These are phyloP conservation scores for Colletotrichum falcatum DNA, from an alignment of 2,329 filamentous ascomycete genomes.

Conservation along the genomic window DNA sequence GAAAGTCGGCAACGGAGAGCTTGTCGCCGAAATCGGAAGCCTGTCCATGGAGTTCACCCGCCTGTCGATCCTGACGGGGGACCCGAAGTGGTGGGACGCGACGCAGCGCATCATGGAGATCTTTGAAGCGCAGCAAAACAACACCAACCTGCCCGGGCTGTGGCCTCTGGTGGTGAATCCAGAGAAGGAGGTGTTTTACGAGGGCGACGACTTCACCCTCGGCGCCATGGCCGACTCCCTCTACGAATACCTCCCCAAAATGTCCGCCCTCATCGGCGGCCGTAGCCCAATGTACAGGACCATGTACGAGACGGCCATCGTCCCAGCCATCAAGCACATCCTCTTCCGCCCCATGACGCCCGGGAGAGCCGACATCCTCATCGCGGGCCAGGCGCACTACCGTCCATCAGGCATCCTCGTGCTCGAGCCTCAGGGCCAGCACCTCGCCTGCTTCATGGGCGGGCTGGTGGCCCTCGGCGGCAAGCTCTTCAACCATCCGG, in stretches of 20 bases:
- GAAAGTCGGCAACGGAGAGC: conserved; percentile 41
- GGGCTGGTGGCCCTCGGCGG: conserved; percentile 78
- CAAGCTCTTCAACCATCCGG: conserved; percentile 65
- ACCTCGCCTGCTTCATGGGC: conserved; percentile 77
- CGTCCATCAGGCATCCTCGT: conserved; percentile 48
- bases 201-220: conserved; percentile 60
- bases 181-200: conserved; percentile 59
- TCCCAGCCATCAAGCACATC: conserved; percentile 70
- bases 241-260: conserved; percentile 72
- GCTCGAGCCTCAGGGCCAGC: conserved; percentile 61
- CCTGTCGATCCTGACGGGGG: conserved; percentile 77
- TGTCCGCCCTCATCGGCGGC: conserved; percentile 75
- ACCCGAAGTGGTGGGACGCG: conserved; percentile 80
- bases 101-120: conserved; percentile 78
- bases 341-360: conserved; percentile 78
- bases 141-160: conserved; percentile 78
- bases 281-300: conserved; percentile 67
- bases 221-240: conserved; percentile 67
- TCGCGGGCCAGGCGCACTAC: conserved; percentile 49
- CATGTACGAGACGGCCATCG: conserved; percentile 73
- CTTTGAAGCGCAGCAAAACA: conserved; percentile 74
- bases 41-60: conserved; percentile 79
- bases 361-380: conserved; percentile 70
- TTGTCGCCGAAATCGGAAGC: conserved; percentile 74
- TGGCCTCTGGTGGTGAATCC: conserved; percentile 77